Evolutionary conservation across 495 filamentous ascomycete species (phyloP).

Genomic region (Diplogelasinospora grovesii): DNA sequence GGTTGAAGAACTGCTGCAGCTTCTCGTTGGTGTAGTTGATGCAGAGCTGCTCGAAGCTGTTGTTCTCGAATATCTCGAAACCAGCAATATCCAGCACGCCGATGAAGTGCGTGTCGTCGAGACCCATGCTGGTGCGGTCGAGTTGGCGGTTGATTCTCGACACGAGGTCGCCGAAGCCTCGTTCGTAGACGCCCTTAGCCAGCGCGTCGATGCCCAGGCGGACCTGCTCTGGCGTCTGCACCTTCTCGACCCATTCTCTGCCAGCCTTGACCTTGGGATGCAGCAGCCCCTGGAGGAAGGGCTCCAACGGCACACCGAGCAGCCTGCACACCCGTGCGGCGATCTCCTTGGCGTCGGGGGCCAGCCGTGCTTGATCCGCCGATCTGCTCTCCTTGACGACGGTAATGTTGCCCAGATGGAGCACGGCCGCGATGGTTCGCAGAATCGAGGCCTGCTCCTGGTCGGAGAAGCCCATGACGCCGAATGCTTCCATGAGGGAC

Average conservation of each 20-base stretch:
- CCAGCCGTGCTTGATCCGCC: conserved; percentile 82
- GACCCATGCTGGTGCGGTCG: conserved; percentile 66
- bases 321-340: conserved; percentile 73
- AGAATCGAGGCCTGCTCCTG: conserved; percentile 79
- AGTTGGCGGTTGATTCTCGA: conserved; percentile 86
- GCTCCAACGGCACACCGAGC: conserved; percentile 74
- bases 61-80: conserved; percentile 97
- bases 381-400: conserved; percentile 84
- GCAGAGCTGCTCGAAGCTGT: conserved; percentile 98
- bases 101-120: conserved; percentile 90
- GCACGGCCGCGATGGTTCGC: conserved; percentile 79
- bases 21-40: conserved; percentile 99
- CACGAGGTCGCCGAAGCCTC: conserved; percentile 89
- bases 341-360: conserved; percentile 61
- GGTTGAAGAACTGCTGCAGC: conserved; percentile 99
- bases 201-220: conserved; percentile 83
- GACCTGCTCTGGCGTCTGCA: conserved; percentile 94
- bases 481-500: conserved; percentile 81
- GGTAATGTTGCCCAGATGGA: conserved; percentile 88
- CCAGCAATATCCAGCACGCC: conserved; percentile 98
- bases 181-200: conserved; percentile 95
- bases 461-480: conserved; percentile 88
- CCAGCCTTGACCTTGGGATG: conserved; percentile 94
- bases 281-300: conserved; percentile 80
- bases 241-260: conserved; percentile 96